Base-by-base conservation (phyloP, 345 rosid genomes). In the Aurinia saxatilis region DNA sequence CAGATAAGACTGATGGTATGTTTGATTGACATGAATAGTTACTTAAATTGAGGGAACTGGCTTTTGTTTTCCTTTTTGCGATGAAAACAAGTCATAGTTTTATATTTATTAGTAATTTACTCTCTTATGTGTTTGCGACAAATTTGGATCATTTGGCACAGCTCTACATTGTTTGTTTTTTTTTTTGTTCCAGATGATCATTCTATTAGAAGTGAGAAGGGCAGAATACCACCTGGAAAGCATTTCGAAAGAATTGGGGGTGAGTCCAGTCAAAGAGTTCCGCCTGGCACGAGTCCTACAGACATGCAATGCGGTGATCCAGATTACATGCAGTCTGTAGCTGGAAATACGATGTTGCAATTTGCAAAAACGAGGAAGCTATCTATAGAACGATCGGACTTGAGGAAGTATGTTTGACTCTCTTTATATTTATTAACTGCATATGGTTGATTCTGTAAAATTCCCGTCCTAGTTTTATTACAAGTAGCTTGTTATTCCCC, bases 321-420 rank as follows among this genome's bases (percentile, higher is more conserved):
- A 63, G 98, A 88, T 52, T 76, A 71, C 64, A 74, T 78, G 57
- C 98, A 86, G 52, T 74, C 91, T 21, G 70, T 63, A 57, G 71
- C 88, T 69, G 91, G 85, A 63, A 84, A 72, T 68, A 71, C 93
- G 16, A 72, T 88, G 84, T 71, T 95, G 65, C 96, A 88, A 54
- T 95, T 95, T 63, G 92, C 98, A 33, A 95, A 88, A 79, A 82
- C 98, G 7, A 88, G 98, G 78, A 95, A 90, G 75, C 75, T 95
- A 71, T 88, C 96, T 2, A 62, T 81, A 42, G 99, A 95, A 73
- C 88, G 88, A 44, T 75, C 96, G 39, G 99, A 95, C 33, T 75
- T 82, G 35, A 82, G 87, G 71, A 90, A 88, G 99, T 95, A 82
- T 51, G 93, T 63, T 54, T 31, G 37, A 44, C 18, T 30, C 41